phyloP scores from a whole-genome alignment of 257 asterid species.

The Misopates orontium region DNA sequence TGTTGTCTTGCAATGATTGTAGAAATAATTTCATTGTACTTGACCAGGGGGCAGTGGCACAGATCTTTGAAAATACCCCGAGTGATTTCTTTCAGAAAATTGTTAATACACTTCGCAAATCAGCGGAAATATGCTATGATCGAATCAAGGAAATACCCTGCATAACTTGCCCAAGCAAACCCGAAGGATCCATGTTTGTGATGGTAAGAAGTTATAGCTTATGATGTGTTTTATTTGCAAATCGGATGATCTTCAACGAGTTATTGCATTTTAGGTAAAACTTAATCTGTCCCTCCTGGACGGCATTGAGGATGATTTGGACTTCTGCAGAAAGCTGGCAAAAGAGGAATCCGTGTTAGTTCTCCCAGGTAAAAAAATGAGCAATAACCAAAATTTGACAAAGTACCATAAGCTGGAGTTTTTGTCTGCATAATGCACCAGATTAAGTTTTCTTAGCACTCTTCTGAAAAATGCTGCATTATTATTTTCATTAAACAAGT shows the following conservation, averaged over 20 bases:
- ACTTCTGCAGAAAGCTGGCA: conserved; percentile 73
- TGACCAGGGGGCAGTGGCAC: conserved; percentile 71
- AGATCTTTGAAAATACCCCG: conserved; percentile 56
- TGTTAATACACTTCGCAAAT: conserved; percentile 43
- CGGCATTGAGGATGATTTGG: conserved; percentile 62
- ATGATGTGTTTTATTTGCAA: neutral
- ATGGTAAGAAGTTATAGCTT: conserved; percentile 50
- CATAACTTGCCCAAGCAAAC: conserved; percentile 78
- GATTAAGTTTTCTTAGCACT: too few relatives aligned
- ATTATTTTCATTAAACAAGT: too few relatives aligned
- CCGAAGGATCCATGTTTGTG: conserved; percentile 82
- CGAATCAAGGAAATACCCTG: conserved; percentile 58
- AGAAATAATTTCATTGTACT: neutral
- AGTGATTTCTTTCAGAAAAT: conserved; percentile 56
- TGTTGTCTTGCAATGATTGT: neutral
- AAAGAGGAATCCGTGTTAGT: conserved; percentile 69
- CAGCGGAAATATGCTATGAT: conserved; percentile 50
- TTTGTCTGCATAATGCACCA: neutral
- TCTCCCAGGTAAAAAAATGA: conserved; percentile 59
- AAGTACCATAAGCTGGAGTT: too few relatives aligned
- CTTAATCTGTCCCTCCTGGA: conserved; percentile 55
- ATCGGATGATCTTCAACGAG: conserved; percentile 3
- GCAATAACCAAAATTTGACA: too few relatives aligned
- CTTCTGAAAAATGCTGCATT: neutral
- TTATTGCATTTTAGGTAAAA: conserved; percentile 48